Evolutionary conservation across 169 alveolate genomes (phyloP).

Genomic region (Cryptosporidium sp.): DNA sequence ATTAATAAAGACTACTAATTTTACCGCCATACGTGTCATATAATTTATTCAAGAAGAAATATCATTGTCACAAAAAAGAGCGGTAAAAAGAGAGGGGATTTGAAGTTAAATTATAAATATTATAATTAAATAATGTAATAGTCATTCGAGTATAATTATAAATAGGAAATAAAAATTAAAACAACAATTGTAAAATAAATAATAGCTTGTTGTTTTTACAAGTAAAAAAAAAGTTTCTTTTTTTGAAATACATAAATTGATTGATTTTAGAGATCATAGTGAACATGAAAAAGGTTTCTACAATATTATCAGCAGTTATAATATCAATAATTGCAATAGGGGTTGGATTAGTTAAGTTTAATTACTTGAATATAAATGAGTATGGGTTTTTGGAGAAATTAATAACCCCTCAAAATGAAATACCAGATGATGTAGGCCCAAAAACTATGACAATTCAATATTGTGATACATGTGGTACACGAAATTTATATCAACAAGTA

Average conservation of each 20-base stretch:
- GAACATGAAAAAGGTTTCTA: slow-evolving; percentile 31
- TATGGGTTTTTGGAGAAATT: slow-evolving; percentile 31
- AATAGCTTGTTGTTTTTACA: too few species aligned
- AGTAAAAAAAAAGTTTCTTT: too few species aligned
- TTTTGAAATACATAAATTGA: too few species aligned
- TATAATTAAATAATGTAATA: neutral
- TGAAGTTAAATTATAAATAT: neutral
- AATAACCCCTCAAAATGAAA: slow-evolving; percentile 47
- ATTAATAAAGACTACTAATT: neutral
- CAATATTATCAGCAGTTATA: slow-evolving; percentile 29
- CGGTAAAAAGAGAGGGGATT: neutral
- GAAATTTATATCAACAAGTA: slow-evolving; percentile 64
- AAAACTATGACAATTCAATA: slow-evolving; percentile 70
- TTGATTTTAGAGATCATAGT: neutral
- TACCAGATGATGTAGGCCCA: slow-evolving; percentile 59
- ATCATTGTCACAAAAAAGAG: neutral
- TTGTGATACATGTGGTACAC: slow-evolving; percentile 71
- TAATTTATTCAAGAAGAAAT: neutral
- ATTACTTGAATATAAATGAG: slow-evolving; percentile 26
- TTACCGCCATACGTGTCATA: neutral
- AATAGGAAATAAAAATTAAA: too few species aligned
- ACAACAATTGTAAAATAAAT: too few species aligned
- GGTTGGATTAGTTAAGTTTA: slow-evolving; percentile 45
- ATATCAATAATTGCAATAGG: slow-evolving; percentile 18
- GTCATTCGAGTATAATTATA: neutral